Conservation (phyloP, 2,329 filamentous ascomycete species). For the Aquanectria penicillioides region DNA sequence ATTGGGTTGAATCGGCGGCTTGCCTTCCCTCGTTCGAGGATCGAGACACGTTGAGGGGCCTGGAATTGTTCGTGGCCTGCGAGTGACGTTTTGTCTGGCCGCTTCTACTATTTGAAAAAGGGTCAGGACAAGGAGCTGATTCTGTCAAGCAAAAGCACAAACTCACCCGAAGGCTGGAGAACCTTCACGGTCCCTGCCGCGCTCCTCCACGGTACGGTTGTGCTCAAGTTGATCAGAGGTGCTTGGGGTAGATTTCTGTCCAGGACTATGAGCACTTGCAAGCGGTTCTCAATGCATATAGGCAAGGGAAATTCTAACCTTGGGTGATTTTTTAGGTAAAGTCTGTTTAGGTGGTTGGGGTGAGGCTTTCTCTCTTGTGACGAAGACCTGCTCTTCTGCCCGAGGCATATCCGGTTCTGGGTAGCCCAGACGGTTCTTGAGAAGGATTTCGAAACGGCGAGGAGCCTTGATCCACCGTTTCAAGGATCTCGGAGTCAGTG, state of each 20-base stretch:
- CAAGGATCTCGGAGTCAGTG: slow-evolving; percentile 19
- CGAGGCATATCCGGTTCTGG: slow-evolving; percentile 41
- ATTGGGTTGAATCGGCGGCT: slow-evolving; percentile 36
- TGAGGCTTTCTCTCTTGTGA: slow-evolving; percentile 33
- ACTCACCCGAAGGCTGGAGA: slow-evolving; percentile 34
- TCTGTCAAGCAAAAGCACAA: too few species aligned
- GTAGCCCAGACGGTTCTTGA: slow-evolving; percentile 35
- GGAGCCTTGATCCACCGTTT: slow-evolving; percentile 22
- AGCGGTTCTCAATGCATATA: too few species aligned
- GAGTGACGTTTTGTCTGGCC: slow-evolving; percentile 26
- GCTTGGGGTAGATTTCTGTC: slow-evolving; percentile 23
- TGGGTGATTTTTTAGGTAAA: slow-evolving; percentile 8
- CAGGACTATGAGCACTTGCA: not conserved
- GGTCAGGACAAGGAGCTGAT: not conserved
- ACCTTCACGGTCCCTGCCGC: slow-evolving; percentile 36
- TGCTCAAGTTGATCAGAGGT: slow-evolving; percentile 16
- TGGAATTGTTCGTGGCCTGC: slow-evolving; percentile 22
- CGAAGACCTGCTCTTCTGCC: slow-evolving; percentile 35
- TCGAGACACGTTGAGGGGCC: slow-evolving; percentile 33
- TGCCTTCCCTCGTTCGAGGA: slow-evolving; percentile 21
- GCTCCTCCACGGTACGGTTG: slow-evolving; percentile 36
- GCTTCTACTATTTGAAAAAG: slow-evolving; percentile 9
- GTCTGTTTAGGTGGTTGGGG: slow-evolving; percentile 27
- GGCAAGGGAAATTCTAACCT: slow-evolving; percentile 8
- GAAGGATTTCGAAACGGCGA: slow-evolving; percentile 23